Evolutionary conservation across 1,139 yeast species (phyloP).

Genomic region (Debaryomyces psychrophilus): DNA sequence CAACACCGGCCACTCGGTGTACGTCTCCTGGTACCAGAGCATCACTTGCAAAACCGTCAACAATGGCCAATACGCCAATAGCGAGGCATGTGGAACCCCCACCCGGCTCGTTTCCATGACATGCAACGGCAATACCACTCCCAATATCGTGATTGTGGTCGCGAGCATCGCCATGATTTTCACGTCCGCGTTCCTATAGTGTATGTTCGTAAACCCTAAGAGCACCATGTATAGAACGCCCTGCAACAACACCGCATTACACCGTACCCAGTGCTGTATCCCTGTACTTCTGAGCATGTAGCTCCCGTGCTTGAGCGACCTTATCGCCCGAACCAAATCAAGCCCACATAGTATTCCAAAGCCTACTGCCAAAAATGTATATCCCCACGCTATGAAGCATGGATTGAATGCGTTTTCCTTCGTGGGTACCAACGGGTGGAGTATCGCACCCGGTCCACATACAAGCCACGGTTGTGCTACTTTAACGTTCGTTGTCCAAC

Average conservation of each 20-base stretch:
- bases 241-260: conserved; percentile 31
- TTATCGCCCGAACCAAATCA: not conserved
- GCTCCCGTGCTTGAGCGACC: conserved; percentile 21
- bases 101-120: conserved; percentile 37
- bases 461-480: conserved; percentile 2
- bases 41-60: conserved; percentile 25
- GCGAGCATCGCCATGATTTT: conserved; percentile 27
- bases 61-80: conserved; percentile 49
- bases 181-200: conserved; percentile 27
- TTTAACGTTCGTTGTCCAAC: not conserved
- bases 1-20: conserved; percentile 26
- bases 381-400: conserved; percentile 41
- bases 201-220: conserved; percentile 22
- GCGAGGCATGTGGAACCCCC: conserved; percentile 36
- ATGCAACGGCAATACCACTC: conserved; percentile 43
- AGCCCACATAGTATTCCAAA: conserved; percentile 4
- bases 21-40: conserved; percentile 34
- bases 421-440: conserved; percentile 27
- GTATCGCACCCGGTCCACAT: conserved; percentile 20
- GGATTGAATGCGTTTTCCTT: conserved; percentile 59
- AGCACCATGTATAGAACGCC: conserved; percentile 25
- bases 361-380: conserved; percentile 9
- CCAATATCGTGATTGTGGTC: conserved; percentile 18
- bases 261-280: conserved; percentile 31
- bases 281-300: conserved; percentile 34